Evolutionary conservation across 2,329 filamentous ascomycete genomes (phyloP), one percentile per base, ranked within the genome.

Genomic region (Phoma sp.): DNA sequence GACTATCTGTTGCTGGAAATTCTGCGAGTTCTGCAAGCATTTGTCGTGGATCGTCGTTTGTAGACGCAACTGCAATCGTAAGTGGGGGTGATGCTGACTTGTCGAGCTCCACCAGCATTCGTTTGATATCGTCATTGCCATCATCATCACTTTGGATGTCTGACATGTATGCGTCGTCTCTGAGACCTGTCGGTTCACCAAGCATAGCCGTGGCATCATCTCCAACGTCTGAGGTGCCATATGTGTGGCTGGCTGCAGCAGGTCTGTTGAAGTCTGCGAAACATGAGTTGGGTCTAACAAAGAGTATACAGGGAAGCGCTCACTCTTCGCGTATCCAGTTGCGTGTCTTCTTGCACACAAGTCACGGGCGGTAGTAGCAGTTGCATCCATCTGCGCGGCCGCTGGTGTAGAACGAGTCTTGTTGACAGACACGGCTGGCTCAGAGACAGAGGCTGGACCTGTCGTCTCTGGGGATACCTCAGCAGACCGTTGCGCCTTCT

Each of bases 11-110:
- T 13, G 8, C n/a, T 6, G 44, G 35, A 25, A 47, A 4, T 13
- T n/a, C n/a, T 9, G 40, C 45, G 6, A 63, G 29, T 37, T 58
- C 54, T 25, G 43, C 41, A 24, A 60, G 50, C 50, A 51, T 60
- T 13, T 13, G 10, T 15, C 31, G 41, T 13, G 49, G 57, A 43
- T 60, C 46, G 25, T 54, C 22, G 6, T 37, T 22, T 2, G 15
- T 37, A 37, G 4, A 12, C n/a, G 13, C 17, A 29, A 15, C 10
- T 27, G 38, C 10, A 9, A 12, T 37, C 15, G 43, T 22, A 13
- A 15, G 50, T 6, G 8, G 13, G 10, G 25, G 21, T 4, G 15
- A 43, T 8, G 36, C 13, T 6, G 10, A 2, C 25, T 25, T 39
- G 22, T 55, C 29, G 15, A 57, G 29, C 13, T 57, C 58, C 9